These are phyloP conservation scores for Botrytis pseudocinerea DNA, from an alignment of 2,329 filamentous ascomycete genomes.

Conservation along the genomic window DNA sequence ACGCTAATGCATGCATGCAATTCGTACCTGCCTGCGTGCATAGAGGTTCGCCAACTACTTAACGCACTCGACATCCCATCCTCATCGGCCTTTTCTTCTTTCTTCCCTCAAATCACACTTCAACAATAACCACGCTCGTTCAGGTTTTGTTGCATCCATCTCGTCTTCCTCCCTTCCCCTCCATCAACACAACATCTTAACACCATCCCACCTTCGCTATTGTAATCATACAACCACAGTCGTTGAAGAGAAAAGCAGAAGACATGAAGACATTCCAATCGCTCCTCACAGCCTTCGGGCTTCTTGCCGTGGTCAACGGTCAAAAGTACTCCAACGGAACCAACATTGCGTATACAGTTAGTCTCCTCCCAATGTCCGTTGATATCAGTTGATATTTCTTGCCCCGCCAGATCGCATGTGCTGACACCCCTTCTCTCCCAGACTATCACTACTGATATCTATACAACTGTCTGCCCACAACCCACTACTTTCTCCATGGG, in stretches of 20 bases:
- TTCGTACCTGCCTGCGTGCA: constrained; percentile 6
- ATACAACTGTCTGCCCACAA: constrained; percentile 43
- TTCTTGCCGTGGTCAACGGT: constrained; percentile 21
- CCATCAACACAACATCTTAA: constrained; percentile 18
- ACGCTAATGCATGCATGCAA: constrained; percentile 12
- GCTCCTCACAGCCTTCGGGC: constrained; percentile 21
- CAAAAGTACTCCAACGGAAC: constrained; percentile 17
- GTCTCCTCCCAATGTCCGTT: not conserved
- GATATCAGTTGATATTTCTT: not conserved
- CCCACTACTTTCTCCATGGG: constrained; percentile 47
- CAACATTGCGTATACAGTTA: constrained; percentile 21
- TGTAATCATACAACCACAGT: constrained; percentile 7
- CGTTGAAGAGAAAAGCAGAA: not conserved
- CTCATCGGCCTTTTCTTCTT: not conserved
- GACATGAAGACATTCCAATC: constrained; percentile 25
- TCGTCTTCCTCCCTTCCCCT: not conserved
- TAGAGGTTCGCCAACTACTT: not conserved
- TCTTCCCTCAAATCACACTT: not conserved
- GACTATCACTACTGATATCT: constrained; percentile 41
- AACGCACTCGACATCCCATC: constrained; percentile 4
- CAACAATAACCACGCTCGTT: constrained; percentile 23
- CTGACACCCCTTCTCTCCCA: constrained; percentile 1
- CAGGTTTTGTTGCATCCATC: constrained; percentile 8
- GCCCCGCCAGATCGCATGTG: not conserved
- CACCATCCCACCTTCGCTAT: constrained; percentile 15